Evolutionary conservation across 2,329 filamentous ascomycete species (phyloP).

Genomic region (Graphiopsis chlorocephala): DNA sequence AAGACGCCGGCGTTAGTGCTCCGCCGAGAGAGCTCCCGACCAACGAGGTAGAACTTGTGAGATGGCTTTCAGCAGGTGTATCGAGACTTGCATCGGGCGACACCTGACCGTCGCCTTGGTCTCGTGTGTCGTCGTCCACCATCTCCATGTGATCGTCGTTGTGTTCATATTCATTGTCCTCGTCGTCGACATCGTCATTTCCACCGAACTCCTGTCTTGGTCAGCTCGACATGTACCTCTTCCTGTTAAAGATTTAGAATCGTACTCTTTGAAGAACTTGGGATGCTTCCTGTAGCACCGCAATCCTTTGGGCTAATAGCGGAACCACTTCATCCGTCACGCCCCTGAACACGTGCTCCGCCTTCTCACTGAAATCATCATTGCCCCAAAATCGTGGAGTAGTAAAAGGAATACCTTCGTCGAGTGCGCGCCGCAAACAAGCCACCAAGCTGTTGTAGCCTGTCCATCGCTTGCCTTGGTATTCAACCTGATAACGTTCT

Average conservation of each 20-base stretch:
- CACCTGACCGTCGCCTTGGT: not conserved
- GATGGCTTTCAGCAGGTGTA: not conserved
- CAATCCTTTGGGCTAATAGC: slow-evolving; percentile 44
- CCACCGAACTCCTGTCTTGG: not conserved
- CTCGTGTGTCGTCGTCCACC: not conserved
- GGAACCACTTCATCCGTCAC: slow-evolving; percentile 85
- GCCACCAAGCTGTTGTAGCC: slow-evolving; percentile 96
- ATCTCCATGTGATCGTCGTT: not conserved
- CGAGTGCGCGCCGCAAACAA: slow-evolving; percentile 77
- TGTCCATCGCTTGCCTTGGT: slow-evolving; percentile 78
- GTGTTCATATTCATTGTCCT: not conserved
- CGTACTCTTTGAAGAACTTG: slow-evolving; percentile 62
- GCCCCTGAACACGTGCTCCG: slow-evolving; percentile 80
- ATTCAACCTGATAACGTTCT: slow-evolving; percentile 78
- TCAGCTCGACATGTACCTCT: not conserved
- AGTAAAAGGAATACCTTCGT: slow-evolving; percentile 89
- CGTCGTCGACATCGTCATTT: not conserved
- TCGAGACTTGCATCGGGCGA: not conserved
- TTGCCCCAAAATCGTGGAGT: slow-evolving; percentile 76
- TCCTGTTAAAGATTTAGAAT: not conserved
- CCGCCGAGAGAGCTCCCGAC: not conserved
- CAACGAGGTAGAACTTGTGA: not conserved
- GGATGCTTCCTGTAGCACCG: slow-evolving; percentile 53
- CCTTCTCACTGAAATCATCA: slow-evolving; percentile 54
- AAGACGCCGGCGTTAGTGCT: slow-evolving; percentile 3